Evolutionary conservation across 1,139 yeast genomes (phyloP).

Genomic region (Debaryomyces coudertii): DNA sequence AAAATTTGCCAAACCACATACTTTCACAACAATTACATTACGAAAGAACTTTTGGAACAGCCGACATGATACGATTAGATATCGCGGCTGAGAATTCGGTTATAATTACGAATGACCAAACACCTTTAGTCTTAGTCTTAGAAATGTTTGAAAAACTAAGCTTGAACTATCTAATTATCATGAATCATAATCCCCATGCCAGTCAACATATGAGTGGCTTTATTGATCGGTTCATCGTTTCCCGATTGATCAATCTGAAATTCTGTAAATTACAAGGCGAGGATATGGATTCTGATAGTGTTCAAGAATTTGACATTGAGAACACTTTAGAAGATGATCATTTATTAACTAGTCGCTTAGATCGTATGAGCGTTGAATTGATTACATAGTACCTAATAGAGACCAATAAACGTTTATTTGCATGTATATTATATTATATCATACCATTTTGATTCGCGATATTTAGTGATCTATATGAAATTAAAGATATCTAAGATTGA

Average conservation of each 20-base stretch:
- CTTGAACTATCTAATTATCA: constrained; percentile 39
- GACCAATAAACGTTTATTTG: neutral
- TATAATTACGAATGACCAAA: constrained; percentile 33
- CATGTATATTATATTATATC: neutral
- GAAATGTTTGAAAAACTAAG: constrained; percentile 47
- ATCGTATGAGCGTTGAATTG: constrained; percentile 32
- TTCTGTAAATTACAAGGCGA: constrained; percentile 24
- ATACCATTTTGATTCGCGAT: neutral
- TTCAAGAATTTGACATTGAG: constrained; percentile 22
- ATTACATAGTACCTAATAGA: constrained; percentile 23
- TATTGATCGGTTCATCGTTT: constrained; percentile 43
- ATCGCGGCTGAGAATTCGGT: constrained; percentile 24
- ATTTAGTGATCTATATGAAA: neutral
- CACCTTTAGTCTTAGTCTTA: constrained; percentile 40
- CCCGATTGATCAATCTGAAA: constrained; percentile 33
- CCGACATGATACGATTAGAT: constrained; percentile 18
- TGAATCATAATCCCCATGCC: constrained; percentile 20
- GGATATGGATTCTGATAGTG: constrained; percentile 5
- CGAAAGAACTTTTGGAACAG: constrained; percentile 22
- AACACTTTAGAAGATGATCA: constrained; percentile 17
- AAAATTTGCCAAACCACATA: constrained; percentile 21
- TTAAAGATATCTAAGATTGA: too few relatives aligned
- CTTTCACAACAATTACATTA: constrained; percentile 31
- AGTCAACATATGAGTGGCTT: constrained; percentile 37
- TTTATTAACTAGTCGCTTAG: constrained; percentile 15